Percentiles rank a stretch among this genome's conserved stretches.
These are phyloP conservation scores for Monosporascus sp. DNA, from an alignment of 2,329 filamentous ascomycete genomes.

Conservation along the genomic window DNA sequence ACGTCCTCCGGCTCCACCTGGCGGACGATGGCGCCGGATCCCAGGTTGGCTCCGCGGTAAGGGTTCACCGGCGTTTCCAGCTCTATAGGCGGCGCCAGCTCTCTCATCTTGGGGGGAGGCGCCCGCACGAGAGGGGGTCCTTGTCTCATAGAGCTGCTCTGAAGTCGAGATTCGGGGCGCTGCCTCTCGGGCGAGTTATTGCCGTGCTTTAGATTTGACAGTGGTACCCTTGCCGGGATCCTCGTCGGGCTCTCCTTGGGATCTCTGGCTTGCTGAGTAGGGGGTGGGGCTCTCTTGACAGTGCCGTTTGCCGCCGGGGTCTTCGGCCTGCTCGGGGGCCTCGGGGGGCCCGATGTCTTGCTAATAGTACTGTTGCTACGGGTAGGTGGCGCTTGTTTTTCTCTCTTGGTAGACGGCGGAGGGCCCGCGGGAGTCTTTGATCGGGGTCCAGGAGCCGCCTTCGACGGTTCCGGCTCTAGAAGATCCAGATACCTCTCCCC, in stretches of 20 bases:
- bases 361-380: conserved; percentile 33
- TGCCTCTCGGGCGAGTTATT: conserved; percentile 77
- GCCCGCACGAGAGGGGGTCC: conserved; percentile 55
- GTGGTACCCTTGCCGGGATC: conserved; percentile 63
- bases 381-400: conserved; percentile 27
- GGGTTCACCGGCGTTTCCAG: conserved; percentile 45
- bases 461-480: conserved; percentile 60
- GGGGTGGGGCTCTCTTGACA: conserved; percentile 25
- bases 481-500: conserved; percentile 87
- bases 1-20: conserved; percentile 73
- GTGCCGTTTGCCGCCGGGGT: conserved; percentile 46
- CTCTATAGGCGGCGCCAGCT: conserved; percentile 53
- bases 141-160: conserved; percentile 41
- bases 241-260: conserved; percentile 56
- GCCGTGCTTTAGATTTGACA: conserved; percentile 64
- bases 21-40: conserved; percentile 50
- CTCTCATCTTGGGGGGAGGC: conserved; percentile 89
- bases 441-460: conserved; percentile 54
- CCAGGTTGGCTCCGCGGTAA: conserved; percentile 43
- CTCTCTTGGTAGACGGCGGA: conserved; percentile 41
- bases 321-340: conserved; percentile 40
- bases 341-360: conserved; percentile 18
- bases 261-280: conserved; percentile 21
- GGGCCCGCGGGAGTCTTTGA: conserved; percentile 71
- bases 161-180: conserved; percentile 38